phyloP scores from a whole-genome alignment of 352 stramenopile genomes.

The Pythium biforme region DNA sequence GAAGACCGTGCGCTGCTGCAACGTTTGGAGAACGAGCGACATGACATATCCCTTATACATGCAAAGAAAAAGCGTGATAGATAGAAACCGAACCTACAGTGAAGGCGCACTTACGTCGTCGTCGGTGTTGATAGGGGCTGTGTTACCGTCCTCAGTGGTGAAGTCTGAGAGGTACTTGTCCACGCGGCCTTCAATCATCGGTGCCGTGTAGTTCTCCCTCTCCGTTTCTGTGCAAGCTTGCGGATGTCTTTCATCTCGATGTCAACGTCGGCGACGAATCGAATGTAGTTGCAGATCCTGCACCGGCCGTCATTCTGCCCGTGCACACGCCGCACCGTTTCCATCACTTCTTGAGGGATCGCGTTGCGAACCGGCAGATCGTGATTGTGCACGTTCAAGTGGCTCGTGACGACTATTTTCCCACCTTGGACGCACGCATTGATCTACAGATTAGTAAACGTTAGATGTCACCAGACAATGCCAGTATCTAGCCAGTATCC shows the following conservation, averaged over 20 bases:
- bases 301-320: conserved; percentile 30
- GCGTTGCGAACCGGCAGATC: conserved; percentile 35
- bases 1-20: conserved; percentile 11
- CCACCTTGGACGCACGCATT: conserved; percentile 41
- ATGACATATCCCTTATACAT: background rate
- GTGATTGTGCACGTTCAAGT: conserved; percentile 41
- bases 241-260: conserved; percentile 40
- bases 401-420: conserved; percentile 33
- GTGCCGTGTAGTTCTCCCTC: conserved; percentile 4
- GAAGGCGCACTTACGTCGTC: background rate
- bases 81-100: background rate
- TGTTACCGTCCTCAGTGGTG: background rate
- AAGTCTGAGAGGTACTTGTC: conserved; percentile 12
- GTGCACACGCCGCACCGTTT: conserved; percentile 32
- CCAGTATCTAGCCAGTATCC: conserved; percentile 8
- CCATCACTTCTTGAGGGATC: conserved; percentile 29
- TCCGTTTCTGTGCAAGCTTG: conserved; percentile 26
- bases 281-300: conserved; percentile 40
- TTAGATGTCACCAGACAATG: background rate
- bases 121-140: background rate
- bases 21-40: conserved; percentile 5
- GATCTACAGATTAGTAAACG: conserved; percentile 23
- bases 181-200: background rate
- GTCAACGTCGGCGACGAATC: conserved; percentile 30
- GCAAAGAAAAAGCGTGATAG: background rate